Evolutionary conservation across 768 basidiomycete species (phyloP).

Genomic region (Naganishia kalamii): DNA sequence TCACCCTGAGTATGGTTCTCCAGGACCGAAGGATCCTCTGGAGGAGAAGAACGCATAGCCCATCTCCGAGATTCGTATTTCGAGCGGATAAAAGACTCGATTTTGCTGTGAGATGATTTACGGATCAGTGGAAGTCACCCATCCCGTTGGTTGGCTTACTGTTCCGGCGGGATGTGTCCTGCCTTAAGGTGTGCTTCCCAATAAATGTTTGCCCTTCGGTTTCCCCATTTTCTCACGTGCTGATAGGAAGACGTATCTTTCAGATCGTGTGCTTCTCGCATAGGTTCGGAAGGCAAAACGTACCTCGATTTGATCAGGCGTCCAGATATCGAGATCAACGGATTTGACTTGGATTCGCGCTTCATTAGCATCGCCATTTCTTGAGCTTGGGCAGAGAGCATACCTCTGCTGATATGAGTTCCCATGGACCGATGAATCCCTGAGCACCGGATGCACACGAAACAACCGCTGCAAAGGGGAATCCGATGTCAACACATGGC

Average conservation of each 20-base stretch:
- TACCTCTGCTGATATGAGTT: constrained; percentile 75
- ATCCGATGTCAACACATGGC: neutral
- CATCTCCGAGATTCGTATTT: constrained; percentile 92
- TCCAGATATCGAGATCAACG: constrained; percentile 96
- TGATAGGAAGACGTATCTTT: constrained; percentile 25
- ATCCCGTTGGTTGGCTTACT: constrained; percentile 55
- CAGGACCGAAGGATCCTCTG: constrained; percentile 70
- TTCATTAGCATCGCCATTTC: neutral
- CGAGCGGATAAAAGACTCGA: constrained; percentile 92
- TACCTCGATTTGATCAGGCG: constrained; percentile 93
- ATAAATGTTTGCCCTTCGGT: constrained; percentile 81
- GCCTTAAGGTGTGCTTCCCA: constrained; percentile 94
- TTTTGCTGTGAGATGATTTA: constrained; percentile 60
- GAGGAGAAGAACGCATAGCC: constrained; percentile 84
- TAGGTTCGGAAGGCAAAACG: constrained; percentile 51
- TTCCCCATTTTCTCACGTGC: constrained; percentile 85
- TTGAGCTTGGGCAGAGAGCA: constrained; percentile 32
- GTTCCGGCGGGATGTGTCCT: constrained; percentile 87
- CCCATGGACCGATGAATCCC: constrained; percentile 97
- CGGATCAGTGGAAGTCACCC: neutral
- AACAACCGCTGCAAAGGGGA: constrained; percentile 62
- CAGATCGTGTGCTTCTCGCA: neutral
- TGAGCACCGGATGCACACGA: constrained; percentile 93
- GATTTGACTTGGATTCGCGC: constrained; percentile 62
- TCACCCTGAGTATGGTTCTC: constrained; percentile 38